These are phyloP conservation scores for Anethum foeniculum DNA, from an alignment of 140 eudicot species.

Conservation along the genomic window DNA sequence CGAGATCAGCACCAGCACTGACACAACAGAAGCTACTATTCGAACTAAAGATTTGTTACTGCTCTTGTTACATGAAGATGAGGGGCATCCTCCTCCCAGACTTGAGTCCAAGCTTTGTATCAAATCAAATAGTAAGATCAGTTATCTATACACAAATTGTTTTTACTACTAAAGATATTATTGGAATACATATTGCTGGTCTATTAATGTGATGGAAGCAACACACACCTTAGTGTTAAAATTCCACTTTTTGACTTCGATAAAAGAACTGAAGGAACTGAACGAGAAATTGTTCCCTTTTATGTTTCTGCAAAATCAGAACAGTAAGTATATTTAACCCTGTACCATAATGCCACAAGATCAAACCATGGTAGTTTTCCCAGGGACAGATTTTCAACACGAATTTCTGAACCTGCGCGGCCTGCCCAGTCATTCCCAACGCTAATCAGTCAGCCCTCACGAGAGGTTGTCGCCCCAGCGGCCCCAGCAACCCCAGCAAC, in stretches of 20 bases:
- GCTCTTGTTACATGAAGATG: constrained; percentile 24
- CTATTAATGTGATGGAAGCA: background rate
- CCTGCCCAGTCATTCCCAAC: no score
- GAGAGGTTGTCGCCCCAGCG: no score
- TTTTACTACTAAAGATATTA: background rate
- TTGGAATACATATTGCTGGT: background rate
- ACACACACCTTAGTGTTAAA: constrained; percentile 29
- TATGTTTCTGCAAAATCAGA: constrained; percentile 26
- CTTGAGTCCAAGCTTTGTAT: constrained; percentile 23
- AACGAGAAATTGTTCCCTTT: constrained; percentile 43
- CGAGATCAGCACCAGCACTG: constrained; percentile 22
- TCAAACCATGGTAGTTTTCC: no score
- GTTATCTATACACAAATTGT: background rate
- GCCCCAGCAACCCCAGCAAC: background rate
- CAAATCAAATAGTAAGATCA: background rate
- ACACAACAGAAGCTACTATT: constrained; percentile 18
- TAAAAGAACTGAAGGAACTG: constrained; percentile 29
- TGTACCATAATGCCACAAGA: background rate
- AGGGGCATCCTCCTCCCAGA: constrained; percentile 4
- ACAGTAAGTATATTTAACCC: background rate
- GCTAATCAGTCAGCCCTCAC: no score
- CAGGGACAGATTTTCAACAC: no score
- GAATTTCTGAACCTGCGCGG: no score
- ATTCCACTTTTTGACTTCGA: constrained; percentile 29
- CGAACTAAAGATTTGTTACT: constrained; percentile 23